Percentiles rank a stretch among this genome's conserved stretches.
Conservation (phyloP, 2,329 filamentous ascomycete species). For the Colletotrichum abscissum region DNA sequence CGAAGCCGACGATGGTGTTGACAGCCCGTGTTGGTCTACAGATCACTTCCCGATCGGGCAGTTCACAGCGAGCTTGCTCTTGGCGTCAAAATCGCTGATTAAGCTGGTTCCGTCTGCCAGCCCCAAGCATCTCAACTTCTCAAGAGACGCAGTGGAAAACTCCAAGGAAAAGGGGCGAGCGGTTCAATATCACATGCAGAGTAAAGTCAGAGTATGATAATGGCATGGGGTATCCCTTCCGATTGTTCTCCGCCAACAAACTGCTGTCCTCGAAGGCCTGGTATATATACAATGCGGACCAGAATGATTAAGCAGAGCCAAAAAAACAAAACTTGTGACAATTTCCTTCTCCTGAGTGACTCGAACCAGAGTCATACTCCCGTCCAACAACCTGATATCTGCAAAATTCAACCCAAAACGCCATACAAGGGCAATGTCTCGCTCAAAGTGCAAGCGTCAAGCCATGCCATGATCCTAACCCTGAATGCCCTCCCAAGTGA, state of each 20-base stretch:
- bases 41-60: neutral
- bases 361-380: conserved; percentile 2
- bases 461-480: conserved; percentile 34
- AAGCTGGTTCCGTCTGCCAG: neutral
- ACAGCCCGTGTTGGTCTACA: too few species aligned
- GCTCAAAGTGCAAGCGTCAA: conserved; percentile 12
- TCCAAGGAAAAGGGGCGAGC: neutral
- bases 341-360: conserved; percentile 22
- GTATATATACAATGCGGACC: conserved; percentile 29
- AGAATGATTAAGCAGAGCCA: conserved; percentile 8
- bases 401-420: conserved; percentile 7
- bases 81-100: neutral
- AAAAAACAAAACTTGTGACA: conserved; percentile 19
- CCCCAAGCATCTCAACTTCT: neutral
- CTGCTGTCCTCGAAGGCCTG: conserved; percentile 23
- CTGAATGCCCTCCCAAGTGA: conserved; percentile 55
- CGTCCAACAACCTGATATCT: conserved; percentile 1
- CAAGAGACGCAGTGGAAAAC: neutral
- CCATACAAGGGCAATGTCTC: neutral
- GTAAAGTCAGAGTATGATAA: neutral
- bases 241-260: conserved; percentile 26
- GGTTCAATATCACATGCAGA: neutral
- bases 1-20: neutral
- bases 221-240: conserved; percentile 19
- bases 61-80: neutral